Base-by-base conservation (phyloP, 805 yeast genomes). In the Myxozyma vanderwaltii region DNA sequence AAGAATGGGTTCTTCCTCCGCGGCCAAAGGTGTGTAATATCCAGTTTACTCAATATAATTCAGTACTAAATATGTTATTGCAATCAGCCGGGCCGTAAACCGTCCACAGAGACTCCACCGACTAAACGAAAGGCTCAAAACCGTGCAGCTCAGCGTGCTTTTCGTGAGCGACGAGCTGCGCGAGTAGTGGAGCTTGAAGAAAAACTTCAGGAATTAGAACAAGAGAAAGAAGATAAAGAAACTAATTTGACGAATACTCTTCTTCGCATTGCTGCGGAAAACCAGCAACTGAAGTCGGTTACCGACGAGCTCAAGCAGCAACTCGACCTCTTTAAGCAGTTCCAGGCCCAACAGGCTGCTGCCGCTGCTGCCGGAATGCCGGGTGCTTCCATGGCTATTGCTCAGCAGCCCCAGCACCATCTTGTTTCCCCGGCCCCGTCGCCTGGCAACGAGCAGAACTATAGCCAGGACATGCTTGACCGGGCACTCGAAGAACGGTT, bases 61-160 rank as follows among this genome's bases (percentile, higher is more conserved):
- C 1, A 10, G 33, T 23, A 24, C 33, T 44, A 23, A 21, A 24
- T 17, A 3, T 44, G 48, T 35, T 44, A 44, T 24, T 26, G 8
- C 27, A 13, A 2, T 4, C 35, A 67, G 70, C 79, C 79, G 13
- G 80, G 81, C 31, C 67, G 81, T 27, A 84, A 84, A 71, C 87
- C 87, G 15, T 77, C 84, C 63, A 80, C 81, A 3, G 96, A 89
- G 65, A 82, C 91, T 0, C 95, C 96, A 0, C 91, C 91, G 0
- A 83, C 86, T 26, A 88, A 89, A 72, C 76, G 96, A 54, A 89
- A 89, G 73, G 96, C 96, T 2, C 97, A 88, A 72, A 91, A 91
- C 71, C 77, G 97, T 59, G 96, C 94, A n/a, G 96, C 97, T 23
- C 96, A 91, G 76, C 71, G 96, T 58, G 95, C 97, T 1, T 89